Base-by-base conservation (phyloP, 2,329 filamentous ascomycete genomes). In the Fusarium pseudoanthophilum region DNA sequence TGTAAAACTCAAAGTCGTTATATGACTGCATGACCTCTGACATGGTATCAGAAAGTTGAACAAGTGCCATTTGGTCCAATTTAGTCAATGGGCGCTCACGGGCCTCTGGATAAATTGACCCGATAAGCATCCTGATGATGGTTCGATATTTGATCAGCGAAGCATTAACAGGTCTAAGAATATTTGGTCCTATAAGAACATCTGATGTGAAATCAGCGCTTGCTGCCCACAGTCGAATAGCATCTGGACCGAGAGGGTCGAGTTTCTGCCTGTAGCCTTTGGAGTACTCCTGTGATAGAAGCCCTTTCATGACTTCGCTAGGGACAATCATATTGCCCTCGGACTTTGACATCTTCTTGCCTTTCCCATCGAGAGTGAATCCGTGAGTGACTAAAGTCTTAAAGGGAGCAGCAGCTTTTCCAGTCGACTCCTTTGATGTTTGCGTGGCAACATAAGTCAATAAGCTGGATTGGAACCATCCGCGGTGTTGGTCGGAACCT, bases 281-380 rank as follows among this genome's bases (percentile, higher is more conserved):
- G 51, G 84, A 84, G 78, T 90, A 92, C 48, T 83, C 83, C 79
- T 92, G 93, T 42, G 97, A 83, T 16, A 97, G 85, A 7, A 91
- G 90, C 11, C 95, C 95, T 59, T 94, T 90, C 86, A 98, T 96
- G 74, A 99, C 95, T 71, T 97, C 87, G 11, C 89, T 85, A 0
- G 95, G 95, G 0, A 90, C 88, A 63, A 98, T 91, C 34, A 93
- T 92, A 78, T 99, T 99, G 21, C 96, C 96, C 3, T 98, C 84
- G 0, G 95, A 98, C 82, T 99, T 99, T 80, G 95, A 98, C 96
- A 99, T 99, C 82, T 99, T 99, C 80, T 93, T 94, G n/a, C 95
- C 95, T 40, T 93, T 85, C 56, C 92, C 88, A 77, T 99, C 96
- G 5, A 99, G 89, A 0, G 94, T 95, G 80, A 99, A 99, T 2